Percentiles rank a stretch among this genome's conserved stretches.
Evolutionary conservation across 768 basidiomycete species (phyloP).

Genomic region (Lyophyllum decastes): DNA sequence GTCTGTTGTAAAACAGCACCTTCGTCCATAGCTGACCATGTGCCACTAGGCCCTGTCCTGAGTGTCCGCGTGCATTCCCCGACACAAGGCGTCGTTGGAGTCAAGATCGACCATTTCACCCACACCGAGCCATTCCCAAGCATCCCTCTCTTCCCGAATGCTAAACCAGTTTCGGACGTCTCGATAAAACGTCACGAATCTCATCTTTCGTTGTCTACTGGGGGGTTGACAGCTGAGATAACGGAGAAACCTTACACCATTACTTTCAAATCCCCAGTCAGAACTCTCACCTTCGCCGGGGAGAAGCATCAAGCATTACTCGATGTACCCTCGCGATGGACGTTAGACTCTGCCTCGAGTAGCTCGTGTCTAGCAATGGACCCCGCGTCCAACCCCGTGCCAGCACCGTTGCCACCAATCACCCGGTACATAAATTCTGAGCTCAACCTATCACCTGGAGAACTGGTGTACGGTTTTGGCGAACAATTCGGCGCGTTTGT

Average conservation of each 20-base stretch:
- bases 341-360: conserved; percentile 48
- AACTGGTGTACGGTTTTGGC: conserved; percentile 73
- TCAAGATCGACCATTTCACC: conserved; percentile 58
- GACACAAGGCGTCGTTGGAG: conserved; percentile 55
- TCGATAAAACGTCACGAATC: conserved; percentile 33
- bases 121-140: conserved; percentile 41
- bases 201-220: conserved; percentile 39
- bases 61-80: conserved; percentile 54
- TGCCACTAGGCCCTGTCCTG: conserved; percentile 46
- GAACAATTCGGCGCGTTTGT: conserved; percentile 76
- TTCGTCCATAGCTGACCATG: conserved; percentile 16
- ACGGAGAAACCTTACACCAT: conserved; percentile 62
- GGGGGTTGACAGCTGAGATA: conserved; percentile 55
- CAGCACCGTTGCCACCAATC: conserved; percentile 38
- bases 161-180: conserved; percentile 45
- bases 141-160: conserved; percentile 67
- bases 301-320: conserved; percentile 55
- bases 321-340: conserved; percentile 60
- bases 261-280: conserved; percentile 55
- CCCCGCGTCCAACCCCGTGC: conserved; percentile 57
- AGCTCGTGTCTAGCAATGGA: conserved; percentile 59
- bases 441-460: conserved; percentile 67
- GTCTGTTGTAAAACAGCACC: conserved; percentile 26
- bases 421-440: conserved; percentile 57
- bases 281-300: conserved; percentile 51